Base-by-base conservation (phyloP, 1,284 basidiomycete species). In the Pyrrhoderma noxium region DNA sequence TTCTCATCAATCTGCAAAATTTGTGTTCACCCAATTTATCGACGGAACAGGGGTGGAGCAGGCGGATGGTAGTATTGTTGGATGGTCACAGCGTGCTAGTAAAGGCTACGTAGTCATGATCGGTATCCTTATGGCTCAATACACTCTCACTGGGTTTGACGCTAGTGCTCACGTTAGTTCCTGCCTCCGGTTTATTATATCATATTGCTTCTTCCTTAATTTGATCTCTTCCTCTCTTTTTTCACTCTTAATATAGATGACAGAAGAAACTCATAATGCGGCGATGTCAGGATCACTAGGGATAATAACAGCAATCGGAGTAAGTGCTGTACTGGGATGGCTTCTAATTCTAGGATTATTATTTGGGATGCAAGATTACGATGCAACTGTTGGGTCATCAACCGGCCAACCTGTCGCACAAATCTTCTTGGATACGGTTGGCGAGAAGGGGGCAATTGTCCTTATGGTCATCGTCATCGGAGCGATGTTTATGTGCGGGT, bases 191-290 rank as follows among this genome's bases (percentile, higher is more conserved):
- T 40, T 22, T 5, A 40, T 7, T 40, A 40, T n/a, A n/a, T n/a
- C n/a, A n/a, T n/a, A n/a, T n/a, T n/a, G n/a, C 40, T 47, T 48
- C 40, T 34, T 48, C 21, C 52, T 36, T 35, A n/a, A 37, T 44
- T 42, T 14, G n/a, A n/a, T n/a, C n/a, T 35, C 47, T 27, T n/a
- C 31, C 14, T 8, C 9, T 18, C 14, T 18, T 19, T n/a, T n/a
- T n/a, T n/a, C n/a, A 22, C 25, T n/a, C 4, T 13, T 44, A 40
- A 5, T 49, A 8, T 60, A 85, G 79, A 82, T 88, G 82, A 82
- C 82, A 0, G 86, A 89, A 65, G 85, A 89, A 64, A 89, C 86
- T 0, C 76, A 70, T 45, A 84, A 88, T 61, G 84, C 85, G 13
- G 80, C 82, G 5, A 76, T 80, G 74, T 72, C 80, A 9, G 82